phyloP scores from a whole-genome alignment of 805 yeast genomes.

The Torulaspora maleeae region DNA sequence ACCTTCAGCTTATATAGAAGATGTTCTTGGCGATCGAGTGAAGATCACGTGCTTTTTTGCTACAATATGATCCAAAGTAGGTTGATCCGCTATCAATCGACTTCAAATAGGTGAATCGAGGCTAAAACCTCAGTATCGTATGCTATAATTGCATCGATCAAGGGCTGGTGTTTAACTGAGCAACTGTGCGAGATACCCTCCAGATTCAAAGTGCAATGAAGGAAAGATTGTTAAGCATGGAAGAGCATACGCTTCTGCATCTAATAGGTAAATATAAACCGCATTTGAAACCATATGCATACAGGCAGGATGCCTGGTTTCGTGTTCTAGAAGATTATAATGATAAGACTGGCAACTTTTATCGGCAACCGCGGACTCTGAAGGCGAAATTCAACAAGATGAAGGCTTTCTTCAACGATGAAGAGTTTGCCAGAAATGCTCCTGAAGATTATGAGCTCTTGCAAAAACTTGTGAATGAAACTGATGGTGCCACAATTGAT shows the following conservation, averaged over 20 bases:
- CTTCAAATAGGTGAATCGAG: too few species aligned
- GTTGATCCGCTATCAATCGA: too few species aligned
- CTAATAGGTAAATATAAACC: constrained; percentile 29
- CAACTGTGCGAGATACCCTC: too few species aligned
- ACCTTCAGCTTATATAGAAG: too few species aligned
- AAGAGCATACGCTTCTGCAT: constrained; percentile 20
- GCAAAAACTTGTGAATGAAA: constrained; percentile 12
- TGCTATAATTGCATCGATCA: background rate
- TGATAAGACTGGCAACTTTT: constrained; percentile 18
- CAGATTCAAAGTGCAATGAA: background rate
- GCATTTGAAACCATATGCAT: constrained; percentile 27
- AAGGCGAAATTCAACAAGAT: constrained; percentile 30
- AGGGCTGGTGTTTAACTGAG: background rate
- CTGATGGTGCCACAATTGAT: background rate
- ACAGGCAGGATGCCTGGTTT: constrained; percentile 28
- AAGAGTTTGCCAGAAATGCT: constrained; percentile 9
- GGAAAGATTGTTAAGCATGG: constrained; percentile 10
- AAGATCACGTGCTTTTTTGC: background rate
- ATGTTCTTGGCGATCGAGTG: too few species aligned
- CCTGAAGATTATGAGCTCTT: constrained; percentile 12
- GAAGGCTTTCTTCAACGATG: constrained; percentile 13
- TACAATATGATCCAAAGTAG: background rate
- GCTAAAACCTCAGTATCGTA: background rate
- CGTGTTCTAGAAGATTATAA: constrained; percentile 27
- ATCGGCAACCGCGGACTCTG: constrained; percentile 32